Base-by-base conservation (phyloP, 345 rosid species). In the Dovyalis caffra region DNA sequence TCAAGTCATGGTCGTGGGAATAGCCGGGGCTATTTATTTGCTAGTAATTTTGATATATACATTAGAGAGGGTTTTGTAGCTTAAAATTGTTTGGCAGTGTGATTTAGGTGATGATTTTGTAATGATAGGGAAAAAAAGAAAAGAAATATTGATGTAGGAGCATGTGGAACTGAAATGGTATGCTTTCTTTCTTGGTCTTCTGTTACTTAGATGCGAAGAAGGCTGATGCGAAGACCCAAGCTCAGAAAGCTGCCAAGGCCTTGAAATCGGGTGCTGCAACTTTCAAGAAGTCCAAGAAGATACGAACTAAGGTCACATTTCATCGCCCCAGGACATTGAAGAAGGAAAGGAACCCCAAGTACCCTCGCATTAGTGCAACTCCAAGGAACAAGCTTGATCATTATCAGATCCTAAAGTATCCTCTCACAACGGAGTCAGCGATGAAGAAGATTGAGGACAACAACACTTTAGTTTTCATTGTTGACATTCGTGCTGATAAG, bases 391-490 rank as follows among this genome's bases (percentile, higher is more conserved):
- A 95, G 90, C 87, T 95, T 8, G 99, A 93, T 43, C 99, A 93
- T 2, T 95, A 95, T 81, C 93, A 88, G 82, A 95, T 95, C 69
- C 88, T 95, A 70, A 91, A 95, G 83, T 95, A 78, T 73, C 99
- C 98, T 18, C 92, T 95, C 76, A 95, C 98, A n/a, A 95, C 99
- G 0, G 99, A 95, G 76, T 88, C 94, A 0, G 98, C 99, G 0
- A 95, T 95, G 99, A 95, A 93, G 82, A 95, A 93, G 87, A 95
- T 92, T 67, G 98, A 95, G 47, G 99, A 95, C 72, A 92, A 95
- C 87, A 95, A 95, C 85, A 95, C 98, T n/a, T 83, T 93, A 79
- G 98, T 95, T 10, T 95, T 95, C 87, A 95, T 95, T 60, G 99
- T 95, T 37, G 97, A 95, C 87, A 87, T 95, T 61, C 94, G 93